A percentile compares a stretch with the other conserved stretches of the same genome.
Conservation (phyloP, 768 basidiomycete species). For the Cyclocybe aegerita region DNA sequence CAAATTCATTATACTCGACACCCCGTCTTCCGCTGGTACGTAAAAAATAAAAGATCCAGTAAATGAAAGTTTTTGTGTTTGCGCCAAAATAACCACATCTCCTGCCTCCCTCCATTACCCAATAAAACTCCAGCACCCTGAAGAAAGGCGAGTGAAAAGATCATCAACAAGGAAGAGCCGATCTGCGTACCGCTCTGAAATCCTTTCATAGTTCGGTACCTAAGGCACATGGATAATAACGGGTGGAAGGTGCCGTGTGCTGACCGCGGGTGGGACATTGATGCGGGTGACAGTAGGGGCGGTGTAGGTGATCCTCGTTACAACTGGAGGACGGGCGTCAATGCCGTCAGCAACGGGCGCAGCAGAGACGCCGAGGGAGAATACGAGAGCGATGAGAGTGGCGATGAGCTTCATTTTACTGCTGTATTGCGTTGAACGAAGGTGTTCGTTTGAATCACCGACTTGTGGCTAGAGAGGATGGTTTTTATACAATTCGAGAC, state of each 20-base stretch:
- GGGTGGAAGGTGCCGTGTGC: conserved; percentile 8
- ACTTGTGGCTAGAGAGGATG: background rate
- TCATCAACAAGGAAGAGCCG: too few relatives aligned
- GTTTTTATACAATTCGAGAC: background rate
- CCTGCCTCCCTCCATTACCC: too few relatives aligned
- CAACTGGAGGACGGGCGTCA: background rate
- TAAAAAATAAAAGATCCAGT: too few relatives aligned
- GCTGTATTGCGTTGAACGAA: background rate
- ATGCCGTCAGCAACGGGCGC: conserved; percentile 9
- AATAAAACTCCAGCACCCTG: too few relatives aligned
- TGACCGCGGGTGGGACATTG: conserved; percentile 1
- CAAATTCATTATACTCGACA: too few relatives aligned
- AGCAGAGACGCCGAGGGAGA: conserved; percentile 13
- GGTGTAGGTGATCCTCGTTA: conserved; percentile 12
- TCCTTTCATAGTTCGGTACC: background rate
- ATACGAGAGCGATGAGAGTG: conserved; percentile 11
- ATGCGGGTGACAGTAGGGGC: conserved; percentile 6
- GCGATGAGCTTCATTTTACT: conserved; percentile 12
- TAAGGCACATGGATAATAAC: conserved; percentile 9
- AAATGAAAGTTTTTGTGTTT: too few relatives aligned
- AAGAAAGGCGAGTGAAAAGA: too few relatives aligned
- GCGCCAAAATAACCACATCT: too few relatives aligned
- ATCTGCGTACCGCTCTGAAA: too few relatives aligned
- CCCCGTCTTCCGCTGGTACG: too few relatives aligned
- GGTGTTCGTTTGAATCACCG: background rate